A percentile compares a stretch with the other conserved stretches of the same genome.
Evolutionary conservation across 208 protist genomes (phyloP).

Genomic region (Porcisia deanei): DNA sequence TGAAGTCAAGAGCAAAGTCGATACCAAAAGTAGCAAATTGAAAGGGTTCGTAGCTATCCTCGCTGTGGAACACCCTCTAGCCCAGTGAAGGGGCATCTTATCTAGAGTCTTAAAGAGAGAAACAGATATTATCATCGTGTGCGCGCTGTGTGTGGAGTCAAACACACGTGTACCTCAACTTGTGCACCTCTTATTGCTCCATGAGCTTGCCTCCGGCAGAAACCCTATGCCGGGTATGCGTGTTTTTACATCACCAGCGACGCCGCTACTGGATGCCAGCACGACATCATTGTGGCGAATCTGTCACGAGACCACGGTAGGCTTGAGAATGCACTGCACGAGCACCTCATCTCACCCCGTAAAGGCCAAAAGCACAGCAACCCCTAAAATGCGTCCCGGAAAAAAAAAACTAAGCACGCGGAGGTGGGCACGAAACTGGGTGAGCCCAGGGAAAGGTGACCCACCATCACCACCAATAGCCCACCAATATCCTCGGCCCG

Average conservation of each 20-base stretch:
- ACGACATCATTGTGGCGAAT: neutral
- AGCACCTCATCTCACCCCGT: neutral
- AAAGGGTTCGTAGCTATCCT: neutral
- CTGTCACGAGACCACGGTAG: neutral
- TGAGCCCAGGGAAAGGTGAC: too few species aligned
- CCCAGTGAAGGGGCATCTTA: neutral
- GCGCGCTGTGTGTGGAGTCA: neutral
- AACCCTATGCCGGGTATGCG: neutral
- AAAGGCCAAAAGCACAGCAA: neutral
- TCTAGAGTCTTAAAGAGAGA: neutral
- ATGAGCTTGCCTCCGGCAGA: neutral
- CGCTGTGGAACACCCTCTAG: neutral
- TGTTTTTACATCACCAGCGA: neutral
- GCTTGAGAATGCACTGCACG: neutral
- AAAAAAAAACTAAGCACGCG: neutral
- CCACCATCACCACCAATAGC: neutral
- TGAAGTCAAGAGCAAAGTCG: neutral
- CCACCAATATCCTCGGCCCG: neutral
- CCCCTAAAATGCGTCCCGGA: neutral
- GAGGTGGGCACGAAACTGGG: neutral
- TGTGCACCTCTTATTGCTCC: neutral
- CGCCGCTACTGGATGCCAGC: neutral
- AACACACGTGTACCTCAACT: neutral
- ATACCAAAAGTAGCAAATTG: neutral
- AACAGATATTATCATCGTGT: neutral